A percentile compares a stretch with the other conserved stretches of the same genome.
Conservation (phyloP, 352 stramenopile species). For the Phytopythium oedochilum region DNA sequence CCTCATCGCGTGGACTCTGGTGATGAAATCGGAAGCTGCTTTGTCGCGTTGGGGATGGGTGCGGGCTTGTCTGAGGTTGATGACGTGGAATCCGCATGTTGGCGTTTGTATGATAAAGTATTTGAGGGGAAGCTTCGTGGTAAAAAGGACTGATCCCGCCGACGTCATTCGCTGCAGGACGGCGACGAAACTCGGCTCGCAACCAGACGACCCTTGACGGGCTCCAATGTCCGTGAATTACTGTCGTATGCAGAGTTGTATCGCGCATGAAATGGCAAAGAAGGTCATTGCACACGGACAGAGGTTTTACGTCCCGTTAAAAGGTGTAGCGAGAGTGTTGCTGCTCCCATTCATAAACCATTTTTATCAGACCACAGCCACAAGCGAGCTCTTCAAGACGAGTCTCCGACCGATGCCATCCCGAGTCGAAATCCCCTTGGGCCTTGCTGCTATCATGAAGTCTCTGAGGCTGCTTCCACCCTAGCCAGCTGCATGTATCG, state of each 20-base stretch:
- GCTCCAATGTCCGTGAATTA: not conserved
- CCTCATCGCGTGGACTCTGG: not conserved
- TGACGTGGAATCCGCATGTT: not conserved
- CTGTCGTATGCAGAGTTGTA: not conserved
- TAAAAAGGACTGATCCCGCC: not conserved
- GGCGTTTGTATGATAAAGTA: not conserved
- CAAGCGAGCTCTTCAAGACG: too few species aligned
- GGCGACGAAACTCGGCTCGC: not conserved
- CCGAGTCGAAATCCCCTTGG: too few species aligned
- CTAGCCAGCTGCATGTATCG: too few species aligned
- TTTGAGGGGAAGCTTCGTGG: not conserved
- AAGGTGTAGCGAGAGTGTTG: too few species aligned
- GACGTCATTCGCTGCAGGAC: conserved; percentile 2
- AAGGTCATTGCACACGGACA: too few species aligned
- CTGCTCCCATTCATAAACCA: too few species aligned
- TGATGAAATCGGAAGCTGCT: conserved; percentile 4
- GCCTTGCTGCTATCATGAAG: too few species aligned
- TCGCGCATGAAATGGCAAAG: too few species aligned
- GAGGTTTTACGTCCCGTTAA: too few species aligned
- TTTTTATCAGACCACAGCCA: too few species aligned
- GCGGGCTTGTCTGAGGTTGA: conserved; percentile 1
- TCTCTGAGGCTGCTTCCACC: too few species aligned
- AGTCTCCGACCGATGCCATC: too few species aligned
- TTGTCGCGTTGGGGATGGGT: not conserved
- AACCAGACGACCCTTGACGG: not conserved